phyloP scores from a whole-genome alignment of 2,329 filamentous ascomycete genomes.

The Lasiodiplodia gonubiensis region DNA sequence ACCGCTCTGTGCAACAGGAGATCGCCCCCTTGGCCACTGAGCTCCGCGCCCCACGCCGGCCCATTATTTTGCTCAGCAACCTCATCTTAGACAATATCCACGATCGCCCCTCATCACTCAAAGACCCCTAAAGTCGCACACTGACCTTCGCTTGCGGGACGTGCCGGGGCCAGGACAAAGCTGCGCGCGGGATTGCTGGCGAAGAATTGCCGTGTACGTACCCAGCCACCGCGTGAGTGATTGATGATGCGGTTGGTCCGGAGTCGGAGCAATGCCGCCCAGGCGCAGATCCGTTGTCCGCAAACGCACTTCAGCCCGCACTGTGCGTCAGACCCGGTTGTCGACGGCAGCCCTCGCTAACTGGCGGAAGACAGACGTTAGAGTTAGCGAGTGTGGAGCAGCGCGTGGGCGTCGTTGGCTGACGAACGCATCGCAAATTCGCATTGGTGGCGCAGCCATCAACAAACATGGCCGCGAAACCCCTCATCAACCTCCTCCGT shows the following conservation, averaged over 20 bases:
- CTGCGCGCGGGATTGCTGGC: neutral
- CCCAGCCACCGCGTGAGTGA: neutral
- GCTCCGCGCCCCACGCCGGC: slow-evolving; percentile 5
- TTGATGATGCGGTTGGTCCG: neutral
- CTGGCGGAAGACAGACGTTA: neutral
- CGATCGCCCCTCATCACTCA: slow-evolving; percentile 16
- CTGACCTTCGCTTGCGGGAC: slow-evolving; percentile 11
- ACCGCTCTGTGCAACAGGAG: slow-evolving; percentile 11
- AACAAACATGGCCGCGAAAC: slow-evolving; percentile 23
- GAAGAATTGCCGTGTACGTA: neutral
- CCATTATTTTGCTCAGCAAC: slow-evolving; percentile 21
- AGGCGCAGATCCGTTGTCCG: neutral
- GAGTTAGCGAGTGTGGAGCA: slow-evolving; percentile 9
- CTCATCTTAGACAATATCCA: slow-evolving; percentile 24
- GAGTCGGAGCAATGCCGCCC: neutral
- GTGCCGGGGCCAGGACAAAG: neutral
- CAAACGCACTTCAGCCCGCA: neutral
- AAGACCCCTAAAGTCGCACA: slow-evolving; percentile 1
- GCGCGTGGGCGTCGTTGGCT: neutral
- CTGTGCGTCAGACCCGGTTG: neutral
- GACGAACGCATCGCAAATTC: slow-evolving; percentile 18
- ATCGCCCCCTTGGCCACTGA: slow-evolving; percentile 10
- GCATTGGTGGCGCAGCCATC: slow-evolving; percentile 11
- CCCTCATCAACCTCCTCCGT: slow-evolving; percentile 67
- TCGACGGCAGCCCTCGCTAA: slow-evolving; percentile 1